phyloP scores from a whole-genome alignment of 2,329 filamentous ascomycete species.

The Epichloe coenophiala region DNA sequence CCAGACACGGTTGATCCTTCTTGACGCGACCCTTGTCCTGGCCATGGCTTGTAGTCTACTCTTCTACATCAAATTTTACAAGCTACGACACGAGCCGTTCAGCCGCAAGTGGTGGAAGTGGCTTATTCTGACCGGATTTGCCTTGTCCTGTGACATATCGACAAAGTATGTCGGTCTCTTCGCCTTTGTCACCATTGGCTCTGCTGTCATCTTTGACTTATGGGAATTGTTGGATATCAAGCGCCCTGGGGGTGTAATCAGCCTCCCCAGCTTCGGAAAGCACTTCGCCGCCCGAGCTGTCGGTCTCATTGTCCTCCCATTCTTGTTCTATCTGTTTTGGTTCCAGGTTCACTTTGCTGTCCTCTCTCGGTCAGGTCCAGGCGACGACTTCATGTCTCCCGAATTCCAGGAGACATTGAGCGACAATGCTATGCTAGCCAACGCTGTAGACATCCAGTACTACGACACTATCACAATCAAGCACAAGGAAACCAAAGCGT shows the following conservation, averaged over 20 bases:
- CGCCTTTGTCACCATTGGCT: slow-evolving; percentile 93
- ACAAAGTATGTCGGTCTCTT: slow-evolving; percentile 97
- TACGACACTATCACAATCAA: slow-evolving; percentile 76
- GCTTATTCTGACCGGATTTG: slow-evolving; percentile 88
- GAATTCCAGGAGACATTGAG: slow-evolving; percentile 95
- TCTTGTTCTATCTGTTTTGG: slow-evolving; percentile 98
- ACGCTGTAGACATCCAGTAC: slow-evolving; percentile 77
- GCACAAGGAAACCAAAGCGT: slow-evolving; percentile 96
- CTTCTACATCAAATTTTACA: slow-evolving; percentile 96
- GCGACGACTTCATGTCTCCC: slow-evolving; percentile 97
- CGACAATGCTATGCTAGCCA: slow-evolving; percentile 85
- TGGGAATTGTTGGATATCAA: slow-evolving; percentile 92
- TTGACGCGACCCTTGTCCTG: slow-evolving; percentile 87
- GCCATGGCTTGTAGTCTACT: slow-evolving; percentile 93
- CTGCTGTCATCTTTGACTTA: slow-evolving; percentile 83
- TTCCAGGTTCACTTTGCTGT: slow-evolving; percentile 98
- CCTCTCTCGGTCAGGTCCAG: slow-evolving; percentile 74
- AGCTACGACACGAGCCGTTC: slow-evolving; percentile 79
- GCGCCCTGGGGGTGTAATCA: slow-evolving; percentile 71
- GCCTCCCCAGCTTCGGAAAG: slow-evolving; percentile 66
- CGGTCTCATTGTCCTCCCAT: slow-evolving; percentile 78
- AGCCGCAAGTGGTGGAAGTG: slow-evolving; percentile 99
- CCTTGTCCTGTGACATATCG: slow-evolving; percentile 92
- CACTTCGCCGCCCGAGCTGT: slow-evolving; percentile 82
- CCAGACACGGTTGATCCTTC: slow-evolving; percentile 85